Evolutionary conservation across 495 filamentous ascomycete genomes (phyloP).

Genomic region (Xylaria grammica): DNA sequence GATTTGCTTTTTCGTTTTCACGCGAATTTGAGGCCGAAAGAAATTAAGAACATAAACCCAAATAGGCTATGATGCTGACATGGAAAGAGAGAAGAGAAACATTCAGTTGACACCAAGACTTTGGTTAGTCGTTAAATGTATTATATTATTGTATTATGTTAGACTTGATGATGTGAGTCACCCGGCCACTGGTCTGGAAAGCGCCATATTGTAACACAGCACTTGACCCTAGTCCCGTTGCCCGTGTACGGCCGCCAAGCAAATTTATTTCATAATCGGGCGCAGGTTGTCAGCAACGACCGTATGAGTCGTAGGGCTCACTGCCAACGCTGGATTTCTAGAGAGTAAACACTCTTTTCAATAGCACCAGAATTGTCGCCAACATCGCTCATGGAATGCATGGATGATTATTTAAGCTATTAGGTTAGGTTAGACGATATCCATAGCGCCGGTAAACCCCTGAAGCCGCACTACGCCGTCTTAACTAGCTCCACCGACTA

Average conservation of each 20-base stretch:
- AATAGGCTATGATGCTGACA: background rate
- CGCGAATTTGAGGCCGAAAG: background rate
- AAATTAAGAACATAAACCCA: background rate
- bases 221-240: background rate
- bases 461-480: background rate
- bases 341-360: background rate
- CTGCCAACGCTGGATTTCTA: background rate
- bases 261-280: no score
- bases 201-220: background rate
- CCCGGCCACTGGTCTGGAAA: background rate
- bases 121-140: no score
- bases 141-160: background rate
- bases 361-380: background rate
- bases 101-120: background rate
- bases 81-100: background rate
- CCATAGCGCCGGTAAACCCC: background rate
- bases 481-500: background rate
- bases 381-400: background rate
- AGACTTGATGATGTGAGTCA: slow-evolving; percentile 9
- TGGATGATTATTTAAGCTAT: background rate
- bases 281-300: no score
- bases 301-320: background rate
- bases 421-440: background rate
- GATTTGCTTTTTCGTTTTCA: background rate
- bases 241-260: no score